Evolutionary conservation across 2,329 filamentous ascomycete genomes (phyloP), one percentile per base, ranked within the genome.

Genomic region (Penicillium sumatraense): DNA sequence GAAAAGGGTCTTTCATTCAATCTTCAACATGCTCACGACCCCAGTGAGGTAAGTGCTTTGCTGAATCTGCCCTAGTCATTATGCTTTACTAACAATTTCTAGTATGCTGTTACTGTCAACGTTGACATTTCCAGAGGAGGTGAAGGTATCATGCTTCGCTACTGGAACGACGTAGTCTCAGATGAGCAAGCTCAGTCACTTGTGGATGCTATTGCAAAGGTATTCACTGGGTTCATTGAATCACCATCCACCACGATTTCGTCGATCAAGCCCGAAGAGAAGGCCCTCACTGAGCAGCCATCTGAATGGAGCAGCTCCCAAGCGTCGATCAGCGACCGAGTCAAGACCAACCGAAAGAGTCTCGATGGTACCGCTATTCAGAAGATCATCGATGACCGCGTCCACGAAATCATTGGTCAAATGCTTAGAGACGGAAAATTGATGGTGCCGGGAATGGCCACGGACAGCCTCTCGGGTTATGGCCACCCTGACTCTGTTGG

Each of bases 21-120:
- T 8, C 53, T 68, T 4, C 58, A 69, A 36, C 65, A 68, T 48
- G 69, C 67, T 24, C 61, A 75, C 45, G 74, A 76, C 50, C 73
- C 74, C 11, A 75, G 67, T 38, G 74, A 75, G 60, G 72, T 74
- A 61, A 64, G 67, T 31, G n/a, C n/a, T n/a, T 31, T 14, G 6
- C 11, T 2, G 29, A 31, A 31, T 11, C 5, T 14, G 5, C n/a
- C 1, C 9, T 13, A 5, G 9, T 31, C 11, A 2, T 13, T 13
- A 31, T 6, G 6, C 5, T 14, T 3, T n/a, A 33, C 56, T 67
- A 50, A 68, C 26, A 3, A 1, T 10, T n/a, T 36, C 6, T 16
- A 76, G 71, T 77, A 76, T 52, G 67, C 67, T 5, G 63, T 77
- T 6, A 76, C 72, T 20, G 66, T 76, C 3, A 75, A 76, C 41